Base-by-base conservation (phyloP, 768 basidiomycete genomes). In the Collybiopsis luxurians region DNA sequence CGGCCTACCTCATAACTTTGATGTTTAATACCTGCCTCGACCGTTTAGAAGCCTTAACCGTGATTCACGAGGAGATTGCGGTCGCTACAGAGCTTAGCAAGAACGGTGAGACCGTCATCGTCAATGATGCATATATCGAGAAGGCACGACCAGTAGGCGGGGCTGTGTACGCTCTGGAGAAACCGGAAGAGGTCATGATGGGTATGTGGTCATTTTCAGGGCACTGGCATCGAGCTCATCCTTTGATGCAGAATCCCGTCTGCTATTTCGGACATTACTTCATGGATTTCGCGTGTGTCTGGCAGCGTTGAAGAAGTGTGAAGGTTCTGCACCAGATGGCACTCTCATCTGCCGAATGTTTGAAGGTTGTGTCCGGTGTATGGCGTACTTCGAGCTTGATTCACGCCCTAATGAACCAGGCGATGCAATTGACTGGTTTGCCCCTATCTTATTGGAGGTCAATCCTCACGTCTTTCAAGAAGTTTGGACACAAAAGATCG, bases 381-480 rank as follows among this genome's bases (percentile, higher is more conserved):
- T 97, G 82, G 79, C 85, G 15, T 78, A 96, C 46, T 92, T 92
- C 66, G 90, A 90, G 56, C 78, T 40, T 28, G 57, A 88, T 55
- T 80, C 81, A 50, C 83, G 84, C 43, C 75, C 90, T 50, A 83
- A 78, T 36, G 82, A 70, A 42, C 75, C 77, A 55, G 77, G 86
- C 51, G 95, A 98, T 66, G 86, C 87, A 4, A 81, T 94, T 64
- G 96, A 99, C 56, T 86, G 87, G 79, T 84, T 98, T 58, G 85
- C 83, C 4, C 81, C 83, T 23, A 84, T 90, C 40, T 80, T 95
- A 43, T 71, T 85, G 36, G 90, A 95, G 68, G 82, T 95, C 63
- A 90, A 97, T 65, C 77, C 90, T 7, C 92, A 96, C 65, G 89
- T 95, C 59, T 95, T 97, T 69, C 90, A 96, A 69, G 94, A 97